phyloP scores from a whole-genome alignment of 495 filamentous ascomycete genomes.

The Penicillium goetzii region DNA sequence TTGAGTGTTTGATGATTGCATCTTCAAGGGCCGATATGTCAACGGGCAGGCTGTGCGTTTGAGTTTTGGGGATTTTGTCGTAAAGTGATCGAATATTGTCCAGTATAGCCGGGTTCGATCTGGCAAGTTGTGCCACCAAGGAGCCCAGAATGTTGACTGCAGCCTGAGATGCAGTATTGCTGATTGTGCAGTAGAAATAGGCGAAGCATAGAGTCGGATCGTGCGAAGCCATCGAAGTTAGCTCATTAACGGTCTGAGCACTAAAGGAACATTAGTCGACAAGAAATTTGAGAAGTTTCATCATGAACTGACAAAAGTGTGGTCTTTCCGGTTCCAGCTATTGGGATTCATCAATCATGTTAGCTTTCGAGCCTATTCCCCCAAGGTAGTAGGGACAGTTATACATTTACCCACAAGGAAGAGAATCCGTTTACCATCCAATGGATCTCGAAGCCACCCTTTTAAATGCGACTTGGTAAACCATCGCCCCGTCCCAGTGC shows the following conservation, averaged over 20 bases:
- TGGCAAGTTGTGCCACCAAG: constrained; percentile 27
- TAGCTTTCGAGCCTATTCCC: not conserved
- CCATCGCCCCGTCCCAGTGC: constrained; percentile 23
- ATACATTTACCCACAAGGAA: constrained; percentile 33
- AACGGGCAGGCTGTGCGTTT: constrained; percentile 22
- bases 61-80: constrained; percentile 19
- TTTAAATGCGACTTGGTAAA: constrained; percentile 23
- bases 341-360: not conserved
- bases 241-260: constrained; percentile 27
- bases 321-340: constrained; percentile 31
- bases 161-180: constrained; percentile 26
- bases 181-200: constrained; percentile 33
- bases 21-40: constrained; percentile 25
- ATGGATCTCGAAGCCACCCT: constrained; percentile 13
- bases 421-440: constrained; percentile 7
- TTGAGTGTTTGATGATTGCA: constrained; percentile 22
- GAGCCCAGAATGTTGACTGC: constrained; percentile 27
- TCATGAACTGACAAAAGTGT: constrained; percentile 27
- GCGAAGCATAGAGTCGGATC: constrained; percentile 15
- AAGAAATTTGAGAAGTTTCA: too few relatives aligned
- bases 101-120: constrained; percentile 19
- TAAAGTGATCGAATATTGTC: constrained; percentile 19
- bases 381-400: not conserved
- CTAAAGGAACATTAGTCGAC: constrained; percentile 10
- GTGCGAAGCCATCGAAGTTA: constrained; percentile 15